These are phyloP conservation scores for Erysimum cheiranthoides DNA, from an alignment of 345 rosid species.

Conservation along the genomic window DNA sequence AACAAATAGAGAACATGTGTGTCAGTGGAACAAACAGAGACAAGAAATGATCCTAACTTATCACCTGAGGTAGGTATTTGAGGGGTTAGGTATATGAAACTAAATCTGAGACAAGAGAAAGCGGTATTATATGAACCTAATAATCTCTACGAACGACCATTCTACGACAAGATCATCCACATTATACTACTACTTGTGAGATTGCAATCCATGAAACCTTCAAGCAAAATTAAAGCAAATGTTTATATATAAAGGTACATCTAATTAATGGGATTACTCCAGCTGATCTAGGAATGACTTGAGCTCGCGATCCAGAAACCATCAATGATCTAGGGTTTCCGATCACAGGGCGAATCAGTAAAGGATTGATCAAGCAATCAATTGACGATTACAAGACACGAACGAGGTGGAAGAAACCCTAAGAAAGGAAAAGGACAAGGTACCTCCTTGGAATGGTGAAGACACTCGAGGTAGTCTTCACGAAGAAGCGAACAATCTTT, in stretches of 20 bases:
- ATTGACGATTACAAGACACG: neutral
- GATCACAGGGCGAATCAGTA: neutral
- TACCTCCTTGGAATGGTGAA: slow-evolving; percentile 97
- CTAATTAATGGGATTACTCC: neutral
- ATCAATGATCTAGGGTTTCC: slow-evolving; percentile 21
- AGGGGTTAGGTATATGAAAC: neutral
- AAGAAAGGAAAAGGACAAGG: neutral
- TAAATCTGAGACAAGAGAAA: neutral
- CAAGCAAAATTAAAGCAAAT: neutral
- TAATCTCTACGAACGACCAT: neutral
- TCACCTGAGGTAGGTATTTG: neutral
- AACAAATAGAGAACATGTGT: neutral
- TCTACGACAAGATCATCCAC: neutral
- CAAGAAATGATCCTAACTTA: slow-evolving; percentile 3
- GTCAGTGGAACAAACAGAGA: neutral
- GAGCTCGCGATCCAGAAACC: slow-evolving; percentile 1
- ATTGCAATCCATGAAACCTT: neutral
- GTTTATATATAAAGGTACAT: neutral
- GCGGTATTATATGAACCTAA: neutral
- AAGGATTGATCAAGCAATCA: neutral
- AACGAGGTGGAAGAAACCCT: neutral
- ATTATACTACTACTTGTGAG: neutral
- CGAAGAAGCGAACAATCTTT: slow-evolving; percentile 90
- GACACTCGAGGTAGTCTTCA: slow-evolving; percentile 94
- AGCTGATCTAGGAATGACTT: neutral